A percentile compares a stretch with the other conserved stretches of the same genome.
phyloP scores from a whole-genome alignment of 106 monocot species.

The Phalaenopsis aphrodite region DNA sequence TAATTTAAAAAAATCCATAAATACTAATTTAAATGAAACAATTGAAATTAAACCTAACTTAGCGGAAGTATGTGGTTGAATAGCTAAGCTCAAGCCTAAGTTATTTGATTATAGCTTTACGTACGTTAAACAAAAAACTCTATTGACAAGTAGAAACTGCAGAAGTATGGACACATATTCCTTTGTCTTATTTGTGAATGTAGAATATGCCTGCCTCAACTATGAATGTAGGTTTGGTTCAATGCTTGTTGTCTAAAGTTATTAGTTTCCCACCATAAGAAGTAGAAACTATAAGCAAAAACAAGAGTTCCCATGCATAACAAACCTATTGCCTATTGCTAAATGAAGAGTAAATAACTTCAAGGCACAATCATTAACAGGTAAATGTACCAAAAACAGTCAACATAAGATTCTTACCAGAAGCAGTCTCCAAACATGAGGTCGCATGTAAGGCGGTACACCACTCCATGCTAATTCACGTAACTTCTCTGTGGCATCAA shows the following conservation, averaged over 20 bases:
- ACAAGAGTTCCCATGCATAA: neutral
- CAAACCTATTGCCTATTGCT: neutral
- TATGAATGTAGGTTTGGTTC: neutral
- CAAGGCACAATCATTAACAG: neutral
- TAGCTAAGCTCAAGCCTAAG: neutral
- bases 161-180: neutral
- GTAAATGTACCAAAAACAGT: neutral
- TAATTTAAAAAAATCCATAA: too few relatives aligned
- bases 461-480: conserved; percentile 97
- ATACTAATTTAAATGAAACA: too few relatives aligned
- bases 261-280: neutral
- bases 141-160: neutral
- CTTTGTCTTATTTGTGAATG: neutral
- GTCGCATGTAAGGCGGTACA: conserved; percentile 89
- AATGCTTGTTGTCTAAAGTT: neutral
- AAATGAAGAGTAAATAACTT: neutral
- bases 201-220: neutral
- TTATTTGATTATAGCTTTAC: neutral
- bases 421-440: conserved; percentile 92
- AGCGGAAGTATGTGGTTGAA: neutral
- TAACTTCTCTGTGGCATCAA: conserved; percentile 62
- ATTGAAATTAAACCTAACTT: too few relatives aligned
- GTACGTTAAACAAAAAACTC: neutral
- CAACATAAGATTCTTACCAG: conserved; percentile 30
- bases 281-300: neutral